Conservation (phyloP, 805 yeast genomes). For the Candida suzukii region DNA sequence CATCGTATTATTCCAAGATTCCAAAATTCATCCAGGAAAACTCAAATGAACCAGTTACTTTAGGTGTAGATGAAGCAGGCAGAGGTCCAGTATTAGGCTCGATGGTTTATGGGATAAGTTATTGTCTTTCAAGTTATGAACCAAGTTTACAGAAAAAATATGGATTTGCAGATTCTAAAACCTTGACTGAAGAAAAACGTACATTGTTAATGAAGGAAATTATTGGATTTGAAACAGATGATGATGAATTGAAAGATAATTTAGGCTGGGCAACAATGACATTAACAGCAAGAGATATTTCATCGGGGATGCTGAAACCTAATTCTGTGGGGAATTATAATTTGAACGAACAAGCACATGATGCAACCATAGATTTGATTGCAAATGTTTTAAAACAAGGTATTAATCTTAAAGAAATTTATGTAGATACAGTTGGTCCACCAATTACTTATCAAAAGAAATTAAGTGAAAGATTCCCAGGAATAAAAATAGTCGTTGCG, state of each 20-base stretch:
- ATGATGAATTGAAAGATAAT: slow-evolving; percentile 38
- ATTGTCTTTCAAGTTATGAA: slow-evolving; percentile 53
- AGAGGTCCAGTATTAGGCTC: slow-evolving; percentile 98
- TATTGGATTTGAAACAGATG: slow-evolving; percentile 25
- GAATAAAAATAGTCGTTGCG: slow-evolving; percentile 67
- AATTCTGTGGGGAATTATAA: slow-evolving; percentile 55
- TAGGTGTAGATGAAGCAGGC: slow-evolving; percentile 99
- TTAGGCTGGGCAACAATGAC: slow-evolving; percentile 87
- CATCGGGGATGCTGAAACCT: slow-evolving; percentile 78
- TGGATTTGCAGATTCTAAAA: slow-evolving; percentile 93
- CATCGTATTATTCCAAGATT: slow-evolving; percentile 42
- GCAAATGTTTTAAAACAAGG: slow-evolving; percentile 54
- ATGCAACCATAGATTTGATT: slow-evolving; percentile 79
- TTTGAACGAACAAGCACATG: slow-evolving; percentile 94
- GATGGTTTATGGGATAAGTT: slow-evolving; percentile 92
- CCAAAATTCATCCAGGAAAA: slow-evolving; percentile 32
- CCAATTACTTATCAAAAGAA: slow-evolving; percentile 79
- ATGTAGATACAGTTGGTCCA: slow-evolving; percentile 96
- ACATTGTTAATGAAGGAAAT: slow-evolving; percentile 52
- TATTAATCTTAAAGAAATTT: slow-evolving; percentile 62
- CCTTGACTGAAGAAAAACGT: slow-evolving; percentile 67
- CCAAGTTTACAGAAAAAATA: slow-evolving; percentile 40
- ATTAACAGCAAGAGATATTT: slow-evolving; percentile 81
- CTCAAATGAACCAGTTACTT: slow-evolving; percentile 36
- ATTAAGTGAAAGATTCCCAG: slow-evolving; percentile 62